phyloP scores from a whole-genome alignment of 495 filamentous ascomycete species.

The Trichoderma erinaceum region DNA sequence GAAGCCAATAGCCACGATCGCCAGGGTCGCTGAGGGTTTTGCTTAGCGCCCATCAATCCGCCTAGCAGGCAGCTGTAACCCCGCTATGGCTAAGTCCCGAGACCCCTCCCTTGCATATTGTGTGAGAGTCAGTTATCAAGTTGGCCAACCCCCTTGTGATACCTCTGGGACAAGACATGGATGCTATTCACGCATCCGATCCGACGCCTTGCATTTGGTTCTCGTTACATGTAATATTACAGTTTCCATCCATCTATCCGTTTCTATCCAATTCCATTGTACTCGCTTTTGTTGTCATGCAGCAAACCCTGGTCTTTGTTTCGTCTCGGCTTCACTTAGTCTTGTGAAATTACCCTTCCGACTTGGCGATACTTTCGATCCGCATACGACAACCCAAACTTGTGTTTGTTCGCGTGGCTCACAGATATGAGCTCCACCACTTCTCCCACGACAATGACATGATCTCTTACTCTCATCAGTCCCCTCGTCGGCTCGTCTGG shows the following conservation, averaged over 20 bases:
- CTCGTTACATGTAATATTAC: constrained; percentile 2
- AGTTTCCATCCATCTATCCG: constrained; percentile 10
- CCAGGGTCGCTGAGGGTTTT: no score
- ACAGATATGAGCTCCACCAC: constrained; percentile 35
- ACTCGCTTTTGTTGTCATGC: background rate
- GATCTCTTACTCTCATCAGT: constrained; percentile 43
- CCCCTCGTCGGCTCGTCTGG: constrained; percentile 27
- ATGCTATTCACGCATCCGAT: background rate
- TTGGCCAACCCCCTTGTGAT: background rate
- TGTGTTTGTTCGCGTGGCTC: constrained; percentile 18
- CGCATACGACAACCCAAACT: constrained; percentile 37
- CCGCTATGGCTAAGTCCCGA: background rate
- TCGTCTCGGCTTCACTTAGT: background rate
- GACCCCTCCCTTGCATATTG: background rate
- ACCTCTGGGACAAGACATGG: background rate
- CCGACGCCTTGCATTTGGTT: background rate
- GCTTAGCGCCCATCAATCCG: background rate
- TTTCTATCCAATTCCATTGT: background rate
- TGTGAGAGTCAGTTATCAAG: background rate
- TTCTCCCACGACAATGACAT: constrained; percentile 51
- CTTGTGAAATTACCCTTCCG: constrained; percentile 21
- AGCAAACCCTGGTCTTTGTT: background rate
- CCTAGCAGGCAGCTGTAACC: background rate
- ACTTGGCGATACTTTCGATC: constrained; percentile 38
- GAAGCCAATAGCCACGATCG: no score